These are phyloP conservation scores for Parachaetomium inaequale DNA, from an alignment of 495 filamentous ascomycete genomes.

Conservation along the genomic window DNA sequence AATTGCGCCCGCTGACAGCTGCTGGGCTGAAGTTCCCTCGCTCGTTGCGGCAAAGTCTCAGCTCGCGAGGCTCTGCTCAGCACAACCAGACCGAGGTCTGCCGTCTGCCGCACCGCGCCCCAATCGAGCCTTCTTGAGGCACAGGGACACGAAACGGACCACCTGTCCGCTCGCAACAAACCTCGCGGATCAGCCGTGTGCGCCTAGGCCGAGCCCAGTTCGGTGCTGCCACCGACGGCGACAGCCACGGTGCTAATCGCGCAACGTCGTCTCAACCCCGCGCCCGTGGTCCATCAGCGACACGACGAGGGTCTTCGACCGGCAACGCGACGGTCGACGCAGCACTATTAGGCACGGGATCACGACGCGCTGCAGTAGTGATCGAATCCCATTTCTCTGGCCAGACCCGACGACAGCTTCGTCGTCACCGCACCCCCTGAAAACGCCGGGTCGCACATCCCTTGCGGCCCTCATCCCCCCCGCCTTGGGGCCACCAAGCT, in stretches of 20 bases:
- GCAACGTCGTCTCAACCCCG: neutral
- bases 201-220: neutral
- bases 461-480: neutral
- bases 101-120: neutral
- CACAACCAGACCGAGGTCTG: neutral
- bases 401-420: too few relatives aligned
- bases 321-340: neutral
- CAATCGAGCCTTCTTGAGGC: neutral
- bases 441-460: too few relatives aligned
- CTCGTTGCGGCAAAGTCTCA: neutral
- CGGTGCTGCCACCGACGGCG: neutral
- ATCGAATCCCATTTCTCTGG: too few relatives aligned
- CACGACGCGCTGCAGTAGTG: too few relatives aligned
- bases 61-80: constrained; percentile 2
- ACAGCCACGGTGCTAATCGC: constrained; percentile 1
- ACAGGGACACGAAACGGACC: neutral
- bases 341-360: too few relatives aligned
- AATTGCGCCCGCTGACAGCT: neutral
- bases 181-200: neutral
- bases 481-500: constrained; percentile 14
- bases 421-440: too few relatives aligned
- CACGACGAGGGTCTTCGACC: neutral
- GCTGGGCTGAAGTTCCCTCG: neutral
- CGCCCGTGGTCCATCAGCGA: neutral
- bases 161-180: neutral